Evolutionary conservation across 805 yeast genomes (phyloP).

Genomic region (Maudiozyma serrabonitensis): DNA sequence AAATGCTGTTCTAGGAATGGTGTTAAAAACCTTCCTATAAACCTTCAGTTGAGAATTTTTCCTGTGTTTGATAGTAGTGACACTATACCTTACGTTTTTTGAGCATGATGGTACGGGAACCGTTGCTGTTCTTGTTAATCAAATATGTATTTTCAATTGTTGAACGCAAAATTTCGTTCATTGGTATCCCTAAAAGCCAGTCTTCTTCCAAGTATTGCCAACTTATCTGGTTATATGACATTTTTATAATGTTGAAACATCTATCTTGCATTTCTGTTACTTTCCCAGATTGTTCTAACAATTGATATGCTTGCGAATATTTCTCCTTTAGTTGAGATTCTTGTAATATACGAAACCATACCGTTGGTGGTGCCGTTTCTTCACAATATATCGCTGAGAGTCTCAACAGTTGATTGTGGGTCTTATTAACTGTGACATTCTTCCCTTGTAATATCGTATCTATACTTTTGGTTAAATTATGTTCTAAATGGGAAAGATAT

Average conservation of each 20-base stretch:
- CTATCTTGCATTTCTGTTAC: slow-evolving; percentile 11
- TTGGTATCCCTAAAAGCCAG: slow-evolving; percentile 9
- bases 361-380: not conserved
- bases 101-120: slow-evolving; percentile 8
- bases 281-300: slow-evolving; percentile 9
- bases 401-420: not conserved
- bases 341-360: slow-evolving; percentile 13
- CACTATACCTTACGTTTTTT: not conserved
- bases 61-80: not conserved
- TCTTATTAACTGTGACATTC: not conserved
- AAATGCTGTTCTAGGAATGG: no score
- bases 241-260: slow-evolving; percentile 6
- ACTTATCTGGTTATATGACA: slow-evolving; percentile 17
- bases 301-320: slow-evolving; percentile 4
- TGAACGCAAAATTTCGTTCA: not conserved
- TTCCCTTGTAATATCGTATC: not conserved
- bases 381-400: slow-evolving; percentile 4
- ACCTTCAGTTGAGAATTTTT: no score
- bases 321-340: not conserved
- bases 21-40: no score
- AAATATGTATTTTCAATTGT: not conserved
- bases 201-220: slow-evolving; percentile 5
- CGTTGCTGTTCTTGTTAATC: slow-evolving; percentile 3
- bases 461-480: slow-evolving; percentile 10
- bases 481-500: slow-evolving; percentile 15